Conservation (phyloP, 2,329 filamentous ascomycete species). For the Mycocentrospora acerina region DNA sequence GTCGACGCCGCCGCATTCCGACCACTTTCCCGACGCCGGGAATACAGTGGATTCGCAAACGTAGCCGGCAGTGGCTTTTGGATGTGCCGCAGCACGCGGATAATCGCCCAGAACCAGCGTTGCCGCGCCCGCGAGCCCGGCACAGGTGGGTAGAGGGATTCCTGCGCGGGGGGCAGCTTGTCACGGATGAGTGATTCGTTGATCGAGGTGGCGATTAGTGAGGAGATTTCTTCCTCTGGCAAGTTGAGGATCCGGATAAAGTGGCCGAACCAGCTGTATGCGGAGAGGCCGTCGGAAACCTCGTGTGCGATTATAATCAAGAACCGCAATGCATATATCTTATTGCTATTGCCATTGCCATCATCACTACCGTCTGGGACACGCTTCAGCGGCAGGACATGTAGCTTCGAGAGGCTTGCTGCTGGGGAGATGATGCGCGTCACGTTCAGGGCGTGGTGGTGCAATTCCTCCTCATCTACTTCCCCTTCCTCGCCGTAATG, state of each 20-base stretch:
- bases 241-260: conserved; percentile 35
- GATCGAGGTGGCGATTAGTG: too few relatives aligned
- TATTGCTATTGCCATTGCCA: too few relatives aligned
- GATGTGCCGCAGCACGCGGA: conserved; percentile 47
- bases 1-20: conserved; percentile 15
- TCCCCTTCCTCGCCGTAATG: conserved; percentile 27
- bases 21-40: too few relatives aligned
- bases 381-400: conserved; percentile 39
- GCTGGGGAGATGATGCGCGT: conserved; percentile 42
- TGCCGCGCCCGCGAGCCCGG: conserved; percentile 41
- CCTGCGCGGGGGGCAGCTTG: conserved; percentile 47
- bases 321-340: conserved; percentile 35
- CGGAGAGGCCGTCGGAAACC: conserved; percentile 48
- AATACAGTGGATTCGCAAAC: conserved; percentile 47
- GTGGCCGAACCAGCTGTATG: conserved; percentile 46
- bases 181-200: too few relatives aligned
- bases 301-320: conserved; percentile 47
- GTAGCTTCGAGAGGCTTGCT: conserved; percentile 41
- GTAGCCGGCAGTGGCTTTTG: conserved; percentile 42
- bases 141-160: conserved; percentile 48
- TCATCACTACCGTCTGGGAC: conserved; percentile 25
- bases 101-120: conserved; percentile 52
- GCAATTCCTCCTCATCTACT: conserved; percentile 42
- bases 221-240: conserved; percentile 10
- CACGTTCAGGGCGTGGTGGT: conserved; percentile 46